Base-by-base conservation (phyloP, 305 asterid genomes). In the Solanum aculeatissimum region DNA sequence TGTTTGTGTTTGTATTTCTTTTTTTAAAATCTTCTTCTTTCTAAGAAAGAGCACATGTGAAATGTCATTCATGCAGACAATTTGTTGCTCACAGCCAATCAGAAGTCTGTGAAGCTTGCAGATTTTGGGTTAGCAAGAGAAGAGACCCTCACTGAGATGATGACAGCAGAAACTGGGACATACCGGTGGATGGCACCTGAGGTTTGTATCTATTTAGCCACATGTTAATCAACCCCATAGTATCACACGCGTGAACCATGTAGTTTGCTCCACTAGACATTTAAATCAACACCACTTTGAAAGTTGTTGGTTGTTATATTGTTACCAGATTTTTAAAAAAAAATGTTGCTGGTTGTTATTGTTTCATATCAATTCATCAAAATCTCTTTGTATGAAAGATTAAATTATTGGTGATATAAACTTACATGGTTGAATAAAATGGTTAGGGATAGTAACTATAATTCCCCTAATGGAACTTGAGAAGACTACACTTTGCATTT, bases 181-280 rank as follows among this genome's bases (percentile, higher is more conserved):
- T 95, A 95, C 86, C 97, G 98, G 53, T 95, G 99, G 99, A 95
- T 95, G 99, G 99, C 99, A 85, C 99, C 99, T 42, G 99, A 96
- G 98, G 99, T 96, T 86, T 85, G 89, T 87, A 77, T 16, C 68
- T 77, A 58, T 53, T 81, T 38, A 51, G 51, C 78, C 15, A 57
- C 42, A 83, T 80, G 23, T 69, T 79, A 40, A 27, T 19, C 63
- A 60, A 82, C 23, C 40, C 51, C 60, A 72, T 74, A 32, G 29
- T 72, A 29, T 74, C 42, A 58, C 45, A 58, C 45, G 68, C 16
- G 45, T 15, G 45, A 49, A n/a, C 62, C 40, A 15, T 43, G 68
- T 29, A 35, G 12, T 84, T 53, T 84, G 7, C 84, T 12, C 35
- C 82, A 75, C 6, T 75, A 16, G 82, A 32, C 62, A 27, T 75